A percentile compares a stretch with the other conserved stretches of the same genome.
Conservation (phyloP, 129 eudicot genomes). For the sunflower (Helianthus annuus) region DNA sequence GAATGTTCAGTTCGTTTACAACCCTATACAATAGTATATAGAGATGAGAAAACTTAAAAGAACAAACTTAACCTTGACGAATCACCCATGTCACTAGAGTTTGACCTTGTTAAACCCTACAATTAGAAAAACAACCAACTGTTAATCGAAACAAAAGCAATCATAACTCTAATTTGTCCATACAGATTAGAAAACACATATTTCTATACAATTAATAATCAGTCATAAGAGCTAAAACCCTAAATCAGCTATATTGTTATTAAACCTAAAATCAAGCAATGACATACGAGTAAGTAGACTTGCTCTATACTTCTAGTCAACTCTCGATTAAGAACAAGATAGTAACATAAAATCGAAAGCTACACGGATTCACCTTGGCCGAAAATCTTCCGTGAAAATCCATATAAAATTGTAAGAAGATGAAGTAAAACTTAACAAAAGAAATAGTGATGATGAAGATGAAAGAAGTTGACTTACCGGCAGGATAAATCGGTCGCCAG, state of each 20-base stretch:
- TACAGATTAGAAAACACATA: background rate
- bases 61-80: slow-evolving; percentile 37
- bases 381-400: background rate
- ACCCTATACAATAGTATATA: background rate
- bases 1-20: too few species aligned
- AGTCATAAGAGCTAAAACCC: slow-evolving; percentile 23
- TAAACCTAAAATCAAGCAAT: background rate
- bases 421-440: background rate
- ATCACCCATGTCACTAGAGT: slow-evolving; percentile 39
- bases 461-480: background rate
- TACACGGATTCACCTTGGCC: slow-evolving; percentile 1
- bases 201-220: background rate
- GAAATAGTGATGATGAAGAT: background rate
- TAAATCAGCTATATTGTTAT: slow-evolving; percentile 2
- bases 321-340: background rate
- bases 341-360: background rate
- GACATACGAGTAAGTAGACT: slow-evolving; percentile 8
- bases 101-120: slow-evolving; percentile 40
- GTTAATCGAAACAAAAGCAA: slow-evolving; percentile 3
- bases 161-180: background rate
- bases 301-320: background rate
- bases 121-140: slow-evolving; percentile 16
- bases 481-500: slow-evolving; percentile 2
- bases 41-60: background rate
- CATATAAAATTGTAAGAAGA: background rate